These are phyloP conservation scores for Fusarium compactum DNA, from an alignment of 2,329 filamentous ascomycete species.

Conservation along the genomic window DNA sequence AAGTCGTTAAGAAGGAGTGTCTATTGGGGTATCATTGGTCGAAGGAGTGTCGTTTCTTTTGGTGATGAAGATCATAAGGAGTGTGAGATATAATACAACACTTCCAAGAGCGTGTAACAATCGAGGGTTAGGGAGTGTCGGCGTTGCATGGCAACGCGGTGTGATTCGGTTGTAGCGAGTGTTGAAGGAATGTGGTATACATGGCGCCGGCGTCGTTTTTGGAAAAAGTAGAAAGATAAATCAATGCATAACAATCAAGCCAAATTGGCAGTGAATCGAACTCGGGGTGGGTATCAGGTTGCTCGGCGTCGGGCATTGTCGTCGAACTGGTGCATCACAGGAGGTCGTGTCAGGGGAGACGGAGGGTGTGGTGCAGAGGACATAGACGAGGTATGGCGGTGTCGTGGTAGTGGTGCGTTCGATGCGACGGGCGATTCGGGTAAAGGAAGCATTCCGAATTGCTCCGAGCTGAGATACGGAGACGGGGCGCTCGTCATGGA, in stretches of 20 bases:
- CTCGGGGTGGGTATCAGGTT: conserved; percentile 41
- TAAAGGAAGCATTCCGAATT: conserved; percentile 58
- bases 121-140: conserved; percentile 48
- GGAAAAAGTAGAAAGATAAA: conserved; percentile 37
- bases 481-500: conserved; percentile 57
- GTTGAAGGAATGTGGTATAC: conserved; percentile 55
- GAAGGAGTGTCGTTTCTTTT: conserved; percentile 48
- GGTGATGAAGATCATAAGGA: conserved; percentile 50
- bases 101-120: conserved; percentile 39
- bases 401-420: conserved; percentile 53
- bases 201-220: conserved; percentile 52
- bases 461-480: conserved; percentile 59
- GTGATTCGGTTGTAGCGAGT: conserved; percentile 49
- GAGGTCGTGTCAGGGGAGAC: conserved; percentile 52
- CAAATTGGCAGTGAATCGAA: conserved; percentile 36
- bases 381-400: conserved; percentile 54
- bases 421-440: conserved; percentile 60
- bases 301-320: conserved; percentile 54
- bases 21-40: conserved; percentile 51
- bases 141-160: conserved; percentile 49
- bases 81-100: conserved; percentile 50
- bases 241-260: conserved; percentile 36
- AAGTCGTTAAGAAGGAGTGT: conserved; percentile 55
- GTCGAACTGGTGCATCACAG: conserved; percentile 48
- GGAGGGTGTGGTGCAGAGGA: conserved; percentile 53